Base-by-base conservation (phyloP, 2,329 filamentous ascomycete genomes). In the Fusarium citri region DNA sequence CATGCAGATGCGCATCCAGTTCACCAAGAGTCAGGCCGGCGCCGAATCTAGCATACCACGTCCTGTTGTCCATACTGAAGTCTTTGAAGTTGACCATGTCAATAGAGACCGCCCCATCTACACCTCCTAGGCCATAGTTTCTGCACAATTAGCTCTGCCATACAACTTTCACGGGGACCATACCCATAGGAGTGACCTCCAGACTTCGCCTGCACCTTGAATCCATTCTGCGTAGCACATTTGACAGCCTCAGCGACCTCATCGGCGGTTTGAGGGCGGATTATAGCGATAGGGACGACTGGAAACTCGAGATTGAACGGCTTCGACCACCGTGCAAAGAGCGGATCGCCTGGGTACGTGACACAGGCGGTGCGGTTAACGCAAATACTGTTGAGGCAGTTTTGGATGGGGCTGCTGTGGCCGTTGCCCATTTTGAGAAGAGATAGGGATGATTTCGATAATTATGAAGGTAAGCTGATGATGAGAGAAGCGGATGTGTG, bases 101-200 rank as follows among this genome's bases (percentile, higher is more conserved):
- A 64, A 90, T 81, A 55, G 85, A 82, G 8, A 89, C 77, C 8
- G 78, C 81, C 22, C 86, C 86, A 56, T 86, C 81, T 14, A 80
- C 78, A 10, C 86, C 87, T 3, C 86, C 86, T 1, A 87, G 69
- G 12, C 85, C 81, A 54, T 76, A 79, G 62, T 82, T 82, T 18
- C 80, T 82, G 26, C 16, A 5, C 5, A 2, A 4, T 66, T 3
- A 69, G 42, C 45, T 9, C 14, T 26, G 8, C 6, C 2, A 2
- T 3, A 2, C 1, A 6, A 0, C 4, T 22, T 3, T 6, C 0
- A 47, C 1, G 8, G 1, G 8, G 1, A n/a, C 64, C 83, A 71
- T 76, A 86, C 85, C 82, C 88, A 67, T 89, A 92, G 0, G 88
- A 91, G 72, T 91, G 89, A 0, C 89, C 89, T 6, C 89, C 89